Evolutionary conservation across 2,329 filamentous ascomycete species (phyloP), one percentile per base, ranked within the genome.

Genomic region (Sordariomycetes sp.): DNA sequence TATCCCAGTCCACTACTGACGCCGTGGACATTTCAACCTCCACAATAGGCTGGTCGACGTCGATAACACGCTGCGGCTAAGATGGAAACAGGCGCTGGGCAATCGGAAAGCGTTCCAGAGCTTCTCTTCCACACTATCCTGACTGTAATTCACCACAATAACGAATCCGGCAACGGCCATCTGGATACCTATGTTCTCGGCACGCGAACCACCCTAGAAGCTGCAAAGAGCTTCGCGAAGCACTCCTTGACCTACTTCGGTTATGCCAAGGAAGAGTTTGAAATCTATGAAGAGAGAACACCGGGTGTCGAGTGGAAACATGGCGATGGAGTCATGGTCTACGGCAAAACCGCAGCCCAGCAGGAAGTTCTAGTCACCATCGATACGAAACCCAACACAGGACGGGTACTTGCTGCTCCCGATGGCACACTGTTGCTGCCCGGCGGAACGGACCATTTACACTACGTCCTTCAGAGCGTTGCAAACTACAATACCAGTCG

Each of bases 401-500:
- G 30, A 7, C 11, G 21, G 5, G 17, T 31, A 10, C 16, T 8
- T 7, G 30, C 30, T 4, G 16, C 25, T 6, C 6, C 37, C 1
- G 37, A 50, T 20, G 43, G 49, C 2, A 34, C 38, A 19, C 26
- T 44, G 14, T 11, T 41, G 3, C 42, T 57, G 11, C 48, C 47
- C 9, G 30, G 41, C n/a, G 47, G 44, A 6, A 43, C 45, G 15
- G 39, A 49, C 4, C 44, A 50, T 26, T 47, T 67, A 37, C 53
- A 61, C 39, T 61, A 61, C 44, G 55, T 66, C 10, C 37, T 66
- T 33, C 60, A 65, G 44, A 63, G 57, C 6, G 54, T 46, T n/a
- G 50, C 59, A 21, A 50, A 64, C 45, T 64, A 64, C 47, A 55
- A 57, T 35, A 46, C 47, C 24, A 59, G 61, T 38, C 54, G 55